Evolutionary conservation across 768 basidiomycete genomes (phyloP).

Genomic region (Pilatotrama ljubarskyi): DNA sequence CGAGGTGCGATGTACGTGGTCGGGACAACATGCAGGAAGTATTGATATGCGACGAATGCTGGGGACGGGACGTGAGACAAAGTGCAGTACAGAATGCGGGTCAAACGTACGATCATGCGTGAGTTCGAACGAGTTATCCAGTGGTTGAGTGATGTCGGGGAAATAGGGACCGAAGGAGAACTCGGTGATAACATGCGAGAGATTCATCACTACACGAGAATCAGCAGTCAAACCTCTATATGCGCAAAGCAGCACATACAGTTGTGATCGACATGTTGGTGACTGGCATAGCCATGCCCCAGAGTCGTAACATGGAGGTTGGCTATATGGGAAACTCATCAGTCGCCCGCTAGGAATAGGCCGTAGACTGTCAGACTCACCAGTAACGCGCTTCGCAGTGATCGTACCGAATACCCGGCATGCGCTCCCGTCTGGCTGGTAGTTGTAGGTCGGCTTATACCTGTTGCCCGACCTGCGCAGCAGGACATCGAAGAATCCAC

Average conservation of each 20-base stretch:
- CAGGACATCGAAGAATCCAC: slow-evolving; percentile 67
- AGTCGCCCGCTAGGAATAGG: neutral
- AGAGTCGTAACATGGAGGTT: slow-evolving; percentile 94
- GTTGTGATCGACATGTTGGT: slow-evolving; percentile 83
- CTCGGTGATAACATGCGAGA: slow-evolving; percentile 94
- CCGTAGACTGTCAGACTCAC: slow-evolving; percentile 38
- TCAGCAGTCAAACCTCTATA: neutral
- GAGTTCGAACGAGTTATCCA: slow-evolving; percentile 86
- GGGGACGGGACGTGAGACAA: neutral
- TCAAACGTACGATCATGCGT: slow-evolving; percentile 61
- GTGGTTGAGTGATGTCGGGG: slow-evolving; percentile 91
- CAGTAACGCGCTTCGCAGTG: slow-evolving; percentile 86
- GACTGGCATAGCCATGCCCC: slow-evolving; percentile 91
- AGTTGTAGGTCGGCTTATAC: slow-evolving; percentile 75
- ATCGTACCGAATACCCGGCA: slow-evolving; percentile 88
- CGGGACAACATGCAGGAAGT: slow-evolving; percentile 94
- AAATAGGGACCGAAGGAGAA: slow-evolving; percentile 97
- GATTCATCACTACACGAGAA: slow-evolving; percentile 76
- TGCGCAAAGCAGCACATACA: slow-evolving; percentile 49
- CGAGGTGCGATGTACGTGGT: slow-evolving; percentile 88
- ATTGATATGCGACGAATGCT: slow-evolving; percentile 93
- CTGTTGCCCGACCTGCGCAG: slow-evolving; percentile 44
- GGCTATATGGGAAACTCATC: slow-evolving; percentile 39
- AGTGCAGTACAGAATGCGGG: neutral
- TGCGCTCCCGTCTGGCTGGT: slow-evolving; percentile 66